Evolutionary conservation across 2,329 filamentous ascomycete genomes (phyloP).

Genomic region (Colletotrichum cuscutae): DNA sequence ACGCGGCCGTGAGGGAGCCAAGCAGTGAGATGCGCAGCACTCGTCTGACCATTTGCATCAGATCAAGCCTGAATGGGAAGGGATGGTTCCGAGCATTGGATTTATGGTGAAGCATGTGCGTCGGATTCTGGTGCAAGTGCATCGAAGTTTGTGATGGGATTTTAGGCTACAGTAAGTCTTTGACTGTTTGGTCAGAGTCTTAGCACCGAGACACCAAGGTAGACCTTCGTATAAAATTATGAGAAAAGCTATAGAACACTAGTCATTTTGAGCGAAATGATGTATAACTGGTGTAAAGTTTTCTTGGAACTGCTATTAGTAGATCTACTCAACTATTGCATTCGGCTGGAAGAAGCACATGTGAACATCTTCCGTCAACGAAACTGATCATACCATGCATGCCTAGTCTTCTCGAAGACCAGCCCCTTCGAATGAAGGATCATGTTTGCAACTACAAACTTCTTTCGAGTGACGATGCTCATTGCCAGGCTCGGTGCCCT

Average conservation of each 20-base stretch:
- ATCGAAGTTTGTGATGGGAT: not conserved
- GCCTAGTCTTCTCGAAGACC: too few species aligned
- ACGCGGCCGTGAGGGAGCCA: conserved; percentile 29
- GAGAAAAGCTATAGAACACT: not conserved
- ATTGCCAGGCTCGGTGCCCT: too few species aligned
- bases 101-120: not conserved
- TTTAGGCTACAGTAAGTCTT: not conserved
- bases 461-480: too few species aligned
- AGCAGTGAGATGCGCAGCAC: not conserved
- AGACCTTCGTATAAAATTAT: not conserved
- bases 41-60: not conserved
- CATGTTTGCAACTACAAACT: too few species aligned
- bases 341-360: not conserved
- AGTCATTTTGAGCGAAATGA: not conserved
- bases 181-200: not conserved
- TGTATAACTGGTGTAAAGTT: not conserved
- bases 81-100: not conserved
- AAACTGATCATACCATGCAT: not conserved
- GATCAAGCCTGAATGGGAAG: not conserved
- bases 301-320: not conserved
- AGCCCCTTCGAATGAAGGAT: too few species aligned
- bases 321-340: not conserved
- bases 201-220: not conserved
- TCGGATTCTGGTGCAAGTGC: not conserved
- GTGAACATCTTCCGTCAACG: too few species aligned